Evolutionary conservation across 2,329 filamentous ascomycete species (phyloP), one percentile per base, ranked within the genome.

Genomic region (Epicoccum sorghinum): DNA sequence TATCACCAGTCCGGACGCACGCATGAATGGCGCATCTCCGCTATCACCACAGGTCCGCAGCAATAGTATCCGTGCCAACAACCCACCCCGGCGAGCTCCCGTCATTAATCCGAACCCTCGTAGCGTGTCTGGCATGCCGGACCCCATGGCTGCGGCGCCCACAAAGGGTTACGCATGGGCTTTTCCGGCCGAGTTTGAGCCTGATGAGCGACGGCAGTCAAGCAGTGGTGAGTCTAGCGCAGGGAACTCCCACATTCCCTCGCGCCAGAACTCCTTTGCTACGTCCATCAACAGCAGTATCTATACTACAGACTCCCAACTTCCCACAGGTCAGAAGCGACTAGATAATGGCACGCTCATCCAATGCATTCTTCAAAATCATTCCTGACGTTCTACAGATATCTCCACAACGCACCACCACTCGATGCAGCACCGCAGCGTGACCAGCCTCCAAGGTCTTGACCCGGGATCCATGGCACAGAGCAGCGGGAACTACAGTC

Each of bases 121-220:
- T 80, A 61, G 86, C 78, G 47, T 83, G 81, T 75, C 85, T 78
- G 67, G 90, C 82, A 77, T 88, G 84, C 67, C 87, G 79, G 78
- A 82, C 68, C 80, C 80, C 6, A 81, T 78, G 62, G 90, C 90
- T 35, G 87, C 89, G 27, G 88, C 91, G 70, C 89, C 90, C 4
- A 93, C 89, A 9, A 91, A 91, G 73, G 90, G 90, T 70, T 89
- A 89, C 71, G 88, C 90, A 4, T 93, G 90, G 89, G 90, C 90
- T 61, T 93, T 93, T 64, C 89, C 90, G 1, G 89, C 91, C 67
- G 86, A 89, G 48, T 84, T 87, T 47, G 85, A 89, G 53, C 78
- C 74, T 32, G 81, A 79, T 37, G 78, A 81, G 35, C 70, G 77
- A 48, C 70, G 79, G 52, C 77, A 73, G 29, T 80, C 78, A 13